Conservation (phyloP, 2,329 filamentous ascomycete genomes). For the Epichloe festucae region DNA sequence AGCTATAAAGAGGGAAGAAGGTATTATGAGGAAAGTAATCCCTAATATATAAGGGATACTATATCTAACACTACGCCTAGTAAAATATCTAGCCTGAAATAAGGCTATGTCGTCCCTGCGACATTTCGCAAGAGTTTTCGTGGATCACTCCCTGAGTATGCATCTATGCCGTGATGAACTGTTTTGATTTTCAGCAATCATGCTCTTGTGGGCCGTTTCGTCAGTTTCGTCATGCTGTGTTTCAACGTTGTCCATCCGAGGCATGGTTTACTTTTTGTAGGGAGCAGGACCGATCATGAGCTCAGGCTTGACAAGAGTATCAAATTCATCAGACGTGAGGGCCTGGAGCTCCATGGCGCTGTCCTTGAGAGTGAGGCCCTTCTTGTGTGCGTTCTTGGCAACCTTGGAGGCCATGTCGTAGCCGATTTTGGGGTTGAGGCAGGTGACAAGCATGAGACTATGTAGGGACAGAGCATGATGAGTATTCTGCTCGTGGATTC, state of each 20-base stretch:
- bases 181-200: not conserved
- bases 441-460: constrained; percentile 95
- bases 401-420: constrained; percentile 97
- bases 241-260: not conserved
- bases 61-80: too few relatives aligned
- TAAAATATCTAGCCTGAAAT: too few relatives aligned
- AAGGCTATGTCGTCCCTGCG: too few relatives aligned
- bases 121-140: too few relatives aligned
- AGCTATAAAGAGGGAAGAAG: too few relatives aligned
- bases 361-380: constrained; percentile 85
- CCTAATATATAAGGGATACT: too few relatives aligned
- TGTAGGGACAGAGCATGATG: not conserved
- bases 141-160: too few relatives aligned
- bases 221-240: not conserved
- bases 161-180: too few relatives aligned
- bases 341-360: constrained; percentile 89
- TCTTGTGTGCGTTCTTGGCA: constrained; percentile 98
- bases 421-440: constrained; percentile 92
- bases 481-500: not conserved
- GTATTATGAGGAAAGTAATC: too few relatives aligned
- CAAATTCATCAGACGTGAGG: constrained; percentile 79
- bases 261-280: constrained; percentile 28
- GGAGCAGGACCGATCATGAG: constrained; percentile 80
- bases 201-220: not conserved
- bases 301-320: constrained; percentile 79